Conservation (phyloP, 176 grass and related monocot genomes). For the Oryza rufipogon region DNA sequence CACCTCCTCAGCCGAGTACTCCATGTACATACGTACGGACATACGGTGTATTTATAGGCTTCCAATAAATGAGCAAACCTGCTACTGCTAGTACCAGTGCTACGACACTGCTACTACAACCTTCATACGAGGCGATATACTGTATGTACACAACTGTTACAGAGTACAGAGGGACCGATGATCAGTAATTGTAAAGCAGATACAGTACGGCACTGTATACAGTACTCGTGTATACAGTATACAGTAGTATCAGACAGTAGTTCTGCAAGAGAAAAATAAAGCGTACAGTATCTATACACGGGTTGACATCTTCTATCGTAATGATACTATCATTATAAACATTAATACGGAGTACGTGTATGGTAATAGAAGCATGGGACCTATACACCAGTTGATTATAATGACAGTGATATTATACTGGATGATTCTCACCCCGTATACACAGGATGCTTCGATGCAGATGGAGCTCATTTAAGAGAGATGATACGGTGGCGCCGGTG, state of each 20-base stretch:
- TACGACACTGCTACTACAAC: neutral
- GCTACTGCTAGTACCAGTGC: neutral
- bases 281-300: no score
- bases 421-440: neutral
- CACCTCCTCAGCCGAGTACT: neutral
- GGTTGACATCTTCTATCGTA: no score
- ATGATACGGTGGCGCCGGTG: constrained; percentile 15
- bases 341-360: no score
- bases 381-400: no score
- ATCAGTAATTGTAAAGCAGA: neutral
- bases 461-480: constrained; percentile 10
- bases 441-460: neutral
- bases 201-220: neutral
- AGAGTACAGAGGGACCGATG: neutral
- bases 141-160: neutral
- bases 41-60: no score
- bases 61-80: no score
- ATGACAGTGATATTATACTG: no score
- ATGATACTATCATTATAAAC: no score
- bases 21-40: no score
- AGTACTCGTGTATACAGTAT: no score
- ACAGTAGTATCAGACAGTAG: no score
- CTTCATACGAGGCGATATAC: neutral
- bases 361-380: no score
- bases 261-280: neutral